A percentile compares a stretch with the other conserved stretches of the same genome.
Evolutionary conservation across 179 eudicot genomes (phyloP).

Genomic region (Sideroxylon spinosum): DNA sequence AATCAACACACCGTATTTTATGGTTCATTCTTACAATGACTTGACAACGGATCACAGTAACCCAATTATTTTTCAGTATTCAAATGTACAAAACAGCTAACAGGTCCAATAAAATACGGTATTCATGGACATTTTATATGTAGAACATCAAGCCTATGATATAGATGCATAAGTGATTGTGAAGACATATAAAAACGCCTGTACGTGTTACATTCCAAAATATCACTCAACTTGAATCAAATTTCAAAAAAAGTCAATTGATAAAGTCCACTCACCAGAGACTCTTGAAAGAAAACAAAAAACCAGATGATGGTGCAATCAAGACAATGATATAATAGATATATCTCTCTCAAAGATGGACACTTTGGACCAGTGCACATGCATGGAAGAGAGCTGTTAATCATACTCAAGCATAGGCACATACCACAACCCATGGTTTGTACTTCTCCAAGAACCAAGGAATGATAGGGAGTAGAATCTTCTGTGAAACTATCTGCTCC

Average conservation of each 20-base stretch:
- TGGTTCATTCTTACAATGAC: conserved; percentile 5
- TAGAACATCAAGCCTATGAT: not conserved
- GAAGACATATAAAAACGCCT: not conserved
- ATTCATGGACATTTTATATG: not conserved
- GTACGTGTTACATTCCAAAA: not conserved
- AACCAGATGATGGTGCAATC: not conserved
- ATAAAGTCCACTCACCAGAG: not conserved
- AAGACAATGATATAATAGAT: too few relatives aligned
- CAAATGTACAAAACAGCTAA: not conserved
- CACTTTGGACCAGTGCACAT: conserved; percentile 7
- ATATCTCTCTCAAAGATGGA: not conserved
- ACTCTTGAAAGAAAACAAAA: not conserved
- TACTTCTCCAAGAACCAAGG: conserved; percentile 96
- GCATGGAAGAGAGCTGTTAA: not conserved
- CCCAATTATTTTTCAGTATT: not conserved
- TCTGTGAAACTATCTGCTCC: conserved; percentile 85
- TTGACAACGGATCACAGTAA: not conserved
- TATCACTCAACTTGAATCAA: not conserved
- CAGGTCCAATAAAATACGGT: not conserved
- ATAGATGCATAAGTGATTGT: too few relatives aligned
- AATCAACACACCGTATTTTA: not conserved
- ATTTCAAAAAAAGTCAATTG: not conserved
- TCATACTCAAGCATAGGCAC: conserved; percentile 19
- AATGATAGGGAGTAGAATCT: conserved; percentile 68
- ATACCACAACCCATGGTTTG: conserved; percentile 98